Conservation (phyloP, 2,329 filamentous ascomycete genomes). For the Cephalotrichum gorgonifer region DNA sequence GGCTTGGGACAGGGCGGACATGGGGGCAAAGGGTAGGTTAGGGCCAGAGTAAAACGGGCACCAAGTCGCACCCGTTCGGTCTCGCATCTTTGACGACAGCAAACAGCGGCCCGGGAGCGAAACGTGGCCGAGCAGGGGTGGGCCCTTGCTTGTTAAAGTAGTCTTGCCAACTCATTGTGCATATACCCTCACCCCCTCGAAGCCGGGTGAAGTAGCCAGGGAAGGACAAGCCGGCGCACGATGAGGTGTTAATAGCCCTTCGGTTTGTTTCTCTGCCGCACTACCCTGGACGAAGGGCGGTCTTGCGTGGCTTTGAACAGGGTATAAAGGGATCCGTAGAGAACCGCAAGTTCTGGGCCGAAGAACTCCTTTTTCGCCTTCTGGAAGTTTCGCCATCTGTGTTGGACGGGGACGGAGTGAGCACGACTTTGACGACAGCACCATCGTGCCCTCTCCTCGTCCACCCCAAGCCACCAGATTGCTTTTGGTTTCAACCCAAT, state of each 20-base stretch:
- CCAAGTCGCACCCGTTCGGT: no score
- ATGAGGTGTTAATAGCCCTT: constrained; percentile 2
- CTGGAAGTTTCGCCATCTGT: neutral
- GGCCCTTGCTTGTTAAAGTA: neutral
- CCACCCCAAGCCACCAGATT: neutral
- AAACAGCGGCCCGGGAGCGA: neutral
- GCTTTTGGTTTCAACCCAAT: neutral
- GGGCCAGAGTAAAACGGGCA: no score
- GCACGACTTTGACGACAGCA: neutral
- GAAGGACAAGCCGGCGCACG: constrained; percentile 1
- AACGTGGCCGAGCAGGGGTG: constrained; percentile 2
- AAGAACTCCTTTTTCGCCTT: neutral
- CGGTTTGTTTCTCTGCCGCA: neutral
- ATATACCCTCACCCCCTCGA: neutral
- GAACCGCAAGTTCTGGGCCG: neutral
- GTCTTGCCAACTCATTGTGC: constrained; percentile 6
- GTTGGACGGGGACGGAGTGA: neutral
- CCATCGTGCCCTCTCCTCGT: neutral
- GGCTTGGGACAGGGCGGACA: neutral
- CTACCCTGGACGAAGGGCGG: neutral
- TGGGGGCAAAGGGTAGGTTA: no score
- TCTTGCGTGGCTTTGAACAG: neutral
- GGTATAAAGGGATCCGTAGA: constrained; percentile 1
- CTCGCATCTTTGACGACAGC: neutral
- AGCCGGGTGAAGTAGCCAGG: constrained; percentile 2